Evolutionary conservation across 176 grass and related monocot species (phyloP), one percentile per base, ranked within the genome.

Genomic region (Lolium rigidum): DNA sequence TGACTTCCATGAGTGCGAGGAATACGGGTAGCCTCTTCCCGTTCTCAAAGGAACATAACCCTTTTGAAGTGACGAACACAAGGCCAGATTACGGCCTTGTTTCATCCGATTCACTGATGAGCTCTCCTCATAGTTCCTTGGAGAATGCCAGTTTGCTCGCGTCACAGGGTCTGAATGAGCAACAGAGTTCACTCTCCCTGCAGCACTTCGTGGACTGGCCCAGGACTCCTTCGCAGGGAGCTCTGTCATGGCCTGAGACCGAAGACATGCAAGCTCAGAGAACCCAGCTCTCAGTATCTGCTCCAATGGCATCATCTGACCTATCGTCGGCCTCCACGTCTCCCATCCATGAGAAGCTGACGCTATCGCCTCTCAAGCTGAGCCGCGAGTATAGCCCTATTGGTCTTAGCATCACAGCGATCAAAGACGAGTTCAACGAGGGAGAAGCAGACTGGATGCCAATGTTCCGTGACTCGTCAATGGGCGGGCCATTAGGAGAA

Each of bases 401-500:
- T 35, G 79, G 62, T 43, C 75, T 72, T 6, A 69, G 84, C 35
- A 49, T 86, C 26, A 17, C 70, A 22, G 56, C 76, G 24, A 82
- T 81, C 60, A 70, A 57, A 82, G 71, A 74, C 44, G 89, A 91
- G 48, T 63, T 55, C 18, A 48, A 79, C 51, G 79, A 87, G 22
- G 58, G 54, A 16, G 76, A 90, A 39, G 77, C 86, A 49, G 75
- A 84, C 79, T 95, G 93, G 93, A 84, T 75, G 39, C 91, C 87
- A 0, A 89, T 95, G 82, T 95, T 91, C 71, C 93, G 88, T 9
- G 88, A 91, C 73, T 89, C 92, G 74, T 90, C 90, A 0, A 88
- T 94, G 80, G 94, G 92, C 0, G 97, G 97, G 4, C 97, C 97
- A 12, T 83, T 99, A 18, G 97, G 97, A 0, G 97, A 99, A 80